Conservation (phyloP, 768 basidiomycete species). For the Auriscalpium vulgare region DNA sequence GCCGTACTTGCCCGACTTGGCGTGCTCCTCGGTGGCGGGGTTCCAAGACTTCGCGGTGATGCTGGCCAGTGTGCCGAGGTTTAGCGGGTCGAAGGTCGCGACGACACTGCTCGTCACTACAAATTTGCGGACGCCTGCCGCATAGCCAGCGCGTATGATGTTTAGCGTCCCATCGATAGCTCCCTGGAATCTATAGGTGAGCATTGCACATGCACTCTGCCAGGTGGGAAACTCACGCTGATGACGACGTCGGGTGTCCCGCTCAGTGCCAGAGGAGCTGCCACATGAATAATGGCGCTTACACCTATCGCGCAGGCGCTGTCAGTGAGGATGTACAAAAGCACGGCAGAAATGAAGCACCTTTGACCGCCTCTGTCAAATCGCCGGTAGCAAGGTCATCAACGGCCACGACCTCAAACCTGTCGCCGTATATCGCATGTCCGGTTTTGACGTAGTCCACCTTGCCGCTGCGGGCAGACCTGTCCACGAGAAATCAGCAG, state of each 20-base stretch:
- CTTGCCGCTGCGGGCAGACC: constrained; percentile 3
- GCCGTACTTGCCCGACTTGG: not conserved
- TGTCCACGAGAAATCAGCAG: not conserved
- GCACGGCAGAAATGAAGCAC: not conserved
- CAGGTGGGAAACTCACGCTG: not conserved
- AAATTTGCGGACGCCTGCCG: not conserved
- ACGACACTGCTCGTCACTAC: not conserved
- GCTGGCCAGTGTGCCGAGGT: not conserved
- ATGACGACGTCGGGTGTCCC: not conserved
- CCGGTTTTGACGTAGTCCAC: constrained; percentile 1
- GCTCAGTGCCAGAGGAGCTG: not conserved
- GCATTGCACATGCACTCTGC: too few relatives aligned
- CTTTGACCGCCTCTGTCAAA: constrained; percentile 13
- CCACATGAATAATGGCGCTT: not conserved
- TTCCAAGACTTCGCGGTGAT: not conserved
- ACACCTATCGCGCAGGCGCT: not conserved
- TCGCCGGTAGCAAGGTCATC: constrained; percentile 14
- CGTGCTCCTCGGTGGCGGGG: not conserved
- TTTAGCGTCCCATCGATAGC: not conserved
- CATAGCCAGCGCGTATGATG: not conserved
- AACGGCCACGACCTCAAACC: constrained; percentile 15
- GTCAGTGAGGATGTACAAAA: too few relatives aligned
- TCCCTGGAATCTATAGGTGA: not conserved
- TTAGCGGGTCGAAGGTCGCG: not conserved
- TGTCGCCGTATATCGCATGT: not conserved